These are phyloP conservation scores for Pythium biforme DNA, from an alignment of 352 stramenopile genomes.

Conservation along the genomic window DNA sequence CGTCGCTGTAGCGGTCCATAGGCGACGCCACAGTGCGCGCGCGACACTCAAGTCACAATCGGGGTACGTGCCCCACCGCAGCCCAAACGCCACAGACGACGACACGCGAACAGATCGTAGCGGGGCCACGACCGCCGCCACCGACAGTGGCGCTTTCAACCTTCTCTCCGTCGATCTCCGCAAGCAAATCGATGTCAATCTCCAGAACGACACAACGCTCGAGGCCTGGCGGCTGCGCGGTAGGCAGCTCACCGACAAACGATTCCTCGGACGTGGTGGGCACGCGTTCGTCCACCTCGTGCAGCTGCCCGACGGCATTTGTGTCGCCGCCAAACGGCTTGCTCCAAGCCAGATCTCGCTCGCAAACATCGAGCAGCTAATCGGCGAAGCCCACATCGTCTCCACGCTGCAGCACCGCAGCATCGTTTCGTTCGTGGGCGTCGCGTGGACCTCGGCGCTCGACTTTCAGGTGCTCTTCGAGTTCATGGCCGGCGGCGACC, in stretches of 20 bases:
- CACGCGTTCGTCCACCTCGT: slow-evolving; percentile 4
- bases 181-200: no score
- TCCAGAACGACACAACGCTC: no score
- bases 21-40: no score
- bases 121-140: no score
- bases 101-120: no score
- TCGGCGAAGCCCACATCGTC: slow-evolving; percentile 2
- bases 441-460: slow-evolving; percentile 1
- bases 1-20: no score
- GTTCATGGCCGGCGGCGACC: not conserved
- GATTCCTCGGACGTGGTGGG: not conserved
- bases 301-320: not conserved
- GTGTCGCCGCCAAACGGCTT: not conserved
- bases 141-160: no score
- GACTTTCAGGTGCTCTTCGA: slow-evolving; percentile 6
- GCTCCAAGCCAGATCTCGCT: not conserved
- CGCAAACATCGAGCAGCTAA: not conserved
- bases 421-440: not conserved
- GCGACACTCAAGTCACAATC: no score
- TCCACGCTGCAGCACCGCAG: slow-evolving; percentile 1
- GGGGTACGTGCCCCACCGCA: no score
- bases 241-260: not conserved
- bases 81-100: no score
- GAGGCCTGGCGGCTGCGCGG: no score
- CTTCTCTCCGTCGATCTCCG: no score